Percentiles rank a stretch among this genome's conserved stretches.
These are phyloP conservation scores for Fomitiporia mediterranea DNA, from an alignment of 1,284 basidiomycete genomes.

Conservation along the genomic window DNA sequence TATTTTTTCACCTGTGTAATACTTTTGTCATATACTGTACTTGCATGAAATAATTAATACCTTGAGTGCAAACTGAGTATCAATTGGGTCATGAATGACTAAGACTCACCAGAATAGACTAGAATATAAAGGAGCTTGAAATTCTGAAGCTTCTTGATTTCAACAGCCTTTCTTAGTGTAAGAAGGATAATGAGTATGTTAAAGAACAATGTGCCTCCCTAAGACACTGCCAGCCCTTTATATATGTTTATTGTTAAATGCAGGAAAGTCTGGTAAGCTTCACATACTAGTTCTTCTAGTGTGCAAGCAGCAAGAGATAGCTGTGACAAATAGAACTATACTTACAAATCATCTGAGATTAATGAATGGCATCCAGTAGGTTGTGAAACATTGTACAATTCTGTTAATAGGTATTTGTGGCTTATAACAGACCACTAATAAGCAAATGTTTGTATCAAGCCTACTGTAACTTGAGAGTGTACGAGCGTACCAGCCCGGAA, in stretches of 20 bases:
- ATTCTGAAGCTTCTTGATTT: slow-evolving; percentile 16
- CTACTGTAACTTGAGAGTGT: no score
- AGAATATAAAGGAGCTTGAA: no score
- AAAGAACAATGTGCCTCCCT: slow-evolving; percentile 37
- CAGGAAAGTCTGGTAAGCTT: neutral
- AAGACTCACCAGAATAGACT: no score
- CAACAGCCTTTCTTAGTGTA: slow-evolving; percentile 39
- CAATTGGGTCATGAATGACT: no score
- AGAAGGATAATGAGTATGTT: slow-evolving; percentile 37
- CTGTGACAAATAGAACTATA: no score
- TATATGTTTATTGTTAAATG: neutral
- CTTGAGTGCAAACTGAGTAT: no score
- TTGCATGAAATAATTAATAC: no score
- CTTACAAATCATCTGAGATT: slow-evolving; percentile 4
- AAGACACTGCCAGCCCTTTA: slow-evolving; percentile 34
- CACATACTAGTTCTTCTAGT: neutral
- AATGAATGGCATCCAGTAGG: slow-evolving; percentile 13
- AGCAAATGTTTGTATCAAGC: neutral
- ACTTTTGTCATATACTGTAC: no score
- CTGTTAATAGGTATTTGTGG: neutral
- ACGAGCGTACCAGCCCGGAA: no score
- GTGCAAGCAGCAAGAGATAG: neutral
- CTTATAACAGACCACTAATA: slow-evolving; percentile 13
- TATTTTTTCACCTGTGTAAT: no score
- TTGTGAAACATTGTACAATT: slow-evolving; percentile 1